Base-by-base conservation (phyloP, 2,329 filamentous ascomycete species). In the Pleurostoma richardsiae region DNA sequence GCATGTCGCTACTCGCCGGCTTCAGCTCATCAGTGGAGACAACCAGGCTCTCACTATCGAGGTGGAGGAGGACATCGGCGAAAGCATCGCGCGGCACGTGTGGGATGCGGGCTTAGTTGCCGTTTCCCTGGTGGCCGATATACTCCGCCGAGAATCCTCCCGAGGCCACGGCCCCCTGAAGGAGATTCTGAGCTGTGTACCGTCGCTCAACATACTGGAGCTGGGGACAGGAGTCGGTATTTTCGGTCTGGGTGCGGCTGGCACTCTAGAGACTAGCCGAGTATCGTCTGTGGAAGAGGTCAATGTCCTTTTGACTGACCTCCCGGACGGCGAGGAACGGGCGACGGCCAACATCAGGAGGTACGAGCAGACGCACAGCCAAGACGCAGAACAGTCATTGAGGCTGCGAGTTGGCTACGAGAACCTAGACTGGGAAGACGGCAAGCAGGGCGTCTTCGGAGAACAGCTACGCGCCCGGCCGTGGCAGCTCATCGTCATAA, bases 81-180 rank as follows among this genome's bases (percentile, higher is more conserved):
- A 82, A 60, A 80, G 76, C 55, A 81, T 82, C 46, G 77, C 78
- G 1, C 71, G 78, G 3, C 78, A 82, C 49, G 66, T 82, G 5
- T 82, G 79, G 79, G 79, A 82, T 44, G 77, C 71, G 1, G 79
- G 79, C 1, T 62, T 81, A 7, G 64, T 76, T 5, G 70, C 72
- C 1, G 61, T 70, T 2, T 66, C 65, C 2, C 55, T 67, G 8
- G 42, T 74, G 8, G 62, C 61, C 2, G 53, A 60, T 10, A 41
- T 60, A 3, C 59, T 56, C 44, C 41, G 8, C 8, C 33, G 33
- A n/a, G 28, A 33, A 11, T 40, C 5, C 8, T 47, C 45, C 47
- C 10, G 27, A 8, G 44, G 11, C n/a, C 49, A 33, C 47, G 57
- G 50, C 3, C 51, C 57, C 4, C 47, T 73, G 10, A 61, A 58